phyloP scores from a whole-genome alignment of 371 early-diverging fungal species.

The Lichtheimia ornata region DNA sequence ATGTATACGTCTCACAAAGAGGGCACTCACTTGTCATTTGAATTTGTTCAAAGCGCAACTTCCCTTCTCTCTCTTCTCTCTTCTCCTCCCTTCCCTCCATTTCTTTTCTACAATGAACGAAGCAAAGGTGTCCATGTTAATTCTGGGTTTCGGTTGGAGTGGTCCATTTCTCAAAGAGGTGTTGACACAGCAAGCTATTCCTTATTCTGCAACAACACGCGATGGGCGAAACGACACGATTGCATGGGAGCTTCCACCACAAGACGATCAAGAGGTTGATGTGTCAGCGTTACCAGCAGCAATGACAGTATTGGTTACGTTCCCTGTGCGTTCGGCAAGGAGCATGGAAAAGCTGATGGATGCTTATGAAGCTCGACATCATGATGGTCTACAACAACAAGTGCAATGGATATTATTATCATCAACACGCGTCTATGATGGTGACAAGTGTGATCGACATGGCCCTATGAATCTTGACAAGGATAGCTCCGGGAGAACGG shows the following conservation, averaged over 20 bases:
- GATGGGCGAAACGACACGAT: slow-evolving; percentile 45
- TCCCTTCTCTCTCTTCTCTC: neutral
- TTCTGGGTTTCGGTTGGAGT: slow-evolving; percentile 51
- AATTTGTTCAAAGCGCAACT: neutral
- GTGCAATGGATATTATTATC: slow-evolving; percentile 45
- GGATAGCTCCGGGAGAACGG: slow-evolving; percentile 34
- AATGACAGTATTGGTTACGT: slow-evolving; percentile 41
- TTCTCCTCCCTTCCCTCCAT: neutral
- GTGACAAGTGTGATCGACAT: slow-evolving; percentile 34
- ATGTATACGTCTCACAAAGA: neutral
- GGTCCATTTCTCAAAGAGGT: slow-evolving; percentile 41
- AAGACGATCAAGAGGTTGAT: slow-evolving; percentile 13
- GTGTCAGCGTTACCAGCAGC: slow-evolving; percentile 34
- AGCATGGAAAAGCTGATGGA: slow-evolving; percentile 30
- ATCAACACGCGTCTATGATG: slow-evolving; percentile 39
- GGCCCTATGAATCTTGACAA: slow-evolving; percentile 35
- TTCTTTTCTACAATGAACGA: slow-evolving; percentile 22
- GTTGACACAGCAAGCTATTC: slow-evolving; percentile 13
- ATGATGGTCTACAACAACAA: slow-evolving; percentile 4
- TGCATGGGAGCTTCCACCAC: slow-evolving; percentile 30
- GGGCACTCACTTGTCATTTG: neutral
- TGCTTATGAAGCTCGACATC: slow-evolving; percentile 28
- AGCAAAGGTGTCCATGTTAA: slow-evolving; percentile 32
- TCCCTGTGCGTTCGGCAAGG: slow-evolving; percentile 32
- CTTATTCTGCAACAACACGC: slow-evolving; percentile 47